These are phyloP conservation scores for Limnanthes douglasii DNA, from an alignment of 345 rosid genomes.

Conservation along the genomic window DNA sequence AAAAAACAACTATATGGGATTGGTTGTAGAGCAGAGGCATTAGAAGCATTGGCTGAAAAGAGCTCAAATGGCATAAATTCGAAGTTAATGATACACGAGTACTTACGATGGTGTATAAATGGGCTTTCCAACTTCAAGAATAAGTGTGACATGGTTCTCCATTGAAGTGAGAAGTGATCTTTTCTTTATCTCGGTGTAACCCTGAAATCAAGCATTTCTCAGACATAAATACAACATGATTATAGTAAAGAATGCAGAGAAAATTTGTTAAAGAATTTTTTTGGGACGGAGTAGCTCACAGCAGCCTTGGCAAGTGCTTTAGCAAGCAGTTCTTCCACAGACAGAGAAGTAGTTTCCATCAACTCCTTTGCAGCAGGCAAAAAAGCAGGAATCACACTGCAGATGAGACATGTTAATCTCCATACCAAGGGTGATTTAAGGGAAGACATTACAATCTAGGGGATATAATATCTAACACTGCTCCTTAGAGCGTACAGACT, in stretches of 20 bases:
- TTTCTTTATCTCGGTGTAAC: constrained; percentile 73
- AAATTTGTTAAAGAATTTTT: no score
- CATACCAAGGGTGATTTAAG: no score
- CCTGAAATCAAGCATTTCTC: constrained; percentile 26
- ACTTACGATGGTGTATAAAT: constrained; percentile 65
- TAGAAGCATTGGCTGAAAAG: not conserved
- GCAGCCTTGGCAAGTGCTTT: constrained; percentile 93
- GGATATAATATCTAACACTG: no score
- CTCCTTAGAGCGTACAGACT: not conserved
- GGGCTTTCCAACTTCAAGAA: constrained; percentile 62
- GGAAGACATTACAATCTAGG: no score
- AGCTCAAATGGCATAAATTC: not conserved
- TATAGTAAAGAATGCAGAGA: not conserved
- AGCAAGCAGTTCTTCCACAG: constrained; percentile 73
- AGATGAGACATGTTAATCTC: no score
- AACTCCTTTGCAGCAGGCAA: constrained; percentile 65
- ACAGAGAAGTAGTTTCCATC: constrained; percentile 50
- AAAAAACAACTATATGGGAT: not conserved
- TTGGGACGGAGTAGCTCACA: constrained; percentile 42
- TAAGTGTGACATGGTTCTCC: constrained; percentile 78
- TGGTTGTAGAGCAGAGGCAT: not conserved
- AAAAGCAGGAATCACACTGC: constrained; percentile 91
- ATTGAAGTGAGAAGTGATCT: constrained; percentile 81
- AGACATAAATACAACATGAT: not conserved
- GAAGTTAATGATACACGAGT: not conserved